Conservation (phyloP, 2,329 filamentous ascomycete genomes). For the Trematosphaeria pertusa region DNA sequence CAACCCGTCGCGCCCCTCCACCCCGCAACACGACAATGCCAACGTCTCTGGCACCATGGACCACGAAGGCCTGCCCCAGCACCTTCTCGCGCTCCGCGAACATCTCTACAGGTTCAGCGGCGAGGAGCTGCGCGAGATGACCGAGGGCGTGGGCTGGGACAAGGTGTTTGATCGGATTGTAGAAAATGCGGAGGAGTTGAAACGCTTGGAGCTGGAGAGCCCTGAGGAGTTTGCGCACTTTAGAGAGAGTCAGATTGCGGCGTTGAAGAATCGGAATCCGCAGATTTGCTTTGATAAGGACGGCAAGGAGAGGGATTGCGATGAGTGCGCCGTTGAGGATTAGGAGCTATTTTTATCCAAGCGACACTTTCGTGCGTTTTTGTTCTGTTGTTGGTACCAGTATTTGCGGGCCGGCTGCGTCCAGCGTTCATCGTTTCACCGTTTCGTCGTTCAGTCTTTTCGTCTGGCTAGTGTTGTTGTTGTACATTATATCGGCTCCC, state of each 20-base stretch:
- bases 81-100: conserved; percentile 64
- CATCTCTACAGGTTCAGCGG: conserved; percentile 70
- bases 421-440: too few species aligned
- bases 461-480: too few species aligned
- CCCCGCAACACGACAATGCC: conserved; percentile 26
- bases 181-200: conserved; percentile 71
- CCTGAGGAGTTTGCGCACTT: conserved; percentile 42
- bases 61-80: conserved; percentile 42
- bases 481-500: too few species aligned
- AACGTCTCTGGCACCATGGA: conserved; percentile 44
- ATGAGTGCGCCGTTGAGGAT: too few species aligned
- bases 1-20: conserved; percentile 38
- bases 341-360: too few species aligned
- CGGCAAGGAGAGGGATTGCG: conserved; percentile 5
- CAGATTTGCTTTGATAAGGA: conserved; percentile 13
- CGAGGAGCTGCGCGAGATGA: conserved; percentile 61
- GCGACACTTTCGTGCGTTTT: too few species aligned
- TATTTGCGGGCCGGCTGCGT: too few species aligned
- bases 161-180: conserved; percentile 68
- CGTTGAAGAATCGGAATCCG: conserved; percentile 44
- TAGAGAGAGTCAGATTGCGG: conserved; percentile 46
- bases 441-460: too few species aligned
- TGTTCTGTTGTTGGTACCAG: too few species aligned
- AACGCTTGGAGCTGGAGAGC: conserved; percentile 58
- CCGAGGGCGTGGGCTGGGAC: conserved; percentile 66